Base-by-base conservation (phyloP, 306 rosid genomes). In the Macrotyloma uniflorum region DNA sequence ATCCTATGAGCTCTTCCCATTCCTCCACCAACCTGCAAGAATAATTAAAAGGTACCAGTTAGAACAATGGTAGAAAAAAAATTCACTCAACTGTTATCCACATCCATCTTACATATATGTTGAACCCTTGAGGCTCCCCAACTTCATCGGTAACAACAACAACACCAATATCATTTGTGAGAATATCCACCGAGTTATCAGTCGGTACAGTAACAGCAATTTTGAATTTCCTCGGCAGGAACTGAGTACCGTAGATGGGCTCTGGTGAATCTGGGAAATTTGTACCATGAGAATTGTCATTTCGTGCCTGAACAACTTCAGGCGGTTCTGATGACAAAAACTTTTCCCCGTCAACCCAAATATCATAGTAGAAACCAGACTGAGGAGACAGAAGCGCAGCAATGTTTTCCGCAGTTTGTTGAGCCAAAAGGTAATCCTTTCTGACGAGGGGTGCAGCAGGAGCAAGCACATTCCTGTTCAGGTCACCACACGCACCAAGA, bases 1-100 rank as follows among this genome's bases (percentile, higher is more conserved):
- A 86, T 3, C 89, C 99, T 91, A 79, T 91, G 99, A 32, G 99
- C 90, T 79, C 99, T 96, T 90, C 99, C 99, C 99, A 96, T 96
- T 54, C 99, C 99, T 50, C 99, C 99, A 78, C 99, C 99, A 85
- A 96, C 99, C 99, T 96, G 90, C 80, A 85, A 73, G 30, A 74
- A 14, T 20, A 80, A 75, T 55, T 62, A 61, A 68, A 47, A 86
- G 79, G 65, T 63, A 67, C 51, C 69, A 72, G 81, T 81, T 5
- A 51, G 65, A 68, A 76, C 6, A 51, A 68, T 18, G 16, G 38
- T 14, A 62, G 72, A 12, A 80, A 72, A 77, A 75, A 72, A 51
- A 0, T 20, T n/a, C 33, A 58, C 42, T 28, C 18, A 77, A 68
- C 59, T 16, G 33, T 43, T 36, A 43, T 59, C 67, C 50, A 58